These are phyloP conservation scores for Caloboletus inedulis DNA, from an alignment of 1,284 basidiomycete species.

Conservation along the genomic window DNA sequence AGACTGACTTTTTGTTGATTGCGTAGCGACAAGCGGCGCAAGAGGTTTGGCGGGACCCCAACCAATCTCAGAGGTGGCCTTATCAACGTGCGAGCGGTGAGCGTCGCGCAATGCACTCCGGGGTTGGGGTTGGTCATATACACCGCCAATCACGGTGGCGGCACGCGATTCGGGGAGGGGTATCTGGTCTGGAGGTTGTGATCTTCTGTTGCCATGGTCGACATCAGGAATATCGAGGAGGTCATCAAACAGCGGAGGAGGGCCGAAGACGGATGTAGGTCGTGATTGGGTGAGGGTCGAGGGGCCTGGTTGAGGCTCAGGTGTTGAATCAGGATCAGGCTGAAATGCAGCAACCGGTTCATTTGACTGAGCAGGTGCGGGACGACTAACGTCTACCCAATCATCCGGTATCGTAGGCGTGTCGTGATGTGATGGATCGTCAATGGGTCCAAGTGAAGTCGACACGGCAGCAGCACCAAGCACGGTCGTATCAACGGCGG, in stretches of 20 bases:
- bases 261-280: slow-evolving; percentile 15
- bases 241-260: slow-evolving; percentile 8
- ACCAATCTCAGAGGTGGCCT: slow-evolving; percentile 27
- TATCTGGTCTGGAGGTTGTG: slow-evolving; percentile 19
- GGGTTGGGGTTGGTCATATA: slow-evolving; percentile 24
- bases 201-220: slow-evolving; percentile 3
- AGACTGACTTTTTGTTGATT: slow-evolving; percentile 4
- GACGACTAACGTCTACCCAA: slow-evolving; percentile 28
- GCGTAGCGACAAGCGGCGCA: slow-evolving; percentile 6
- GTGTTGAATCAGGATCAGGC: slow-evolving; percentile 6
- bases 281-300: slow-evolving; percentile 5
- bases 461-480: not conserved
- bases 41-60: slow-evolving; percentile 8
- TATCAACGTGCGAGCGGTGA: slow-evolving; percentile 16
- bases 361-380: slow-evolving; percentile 2
- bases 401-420: slow-evolving; percentile 28
- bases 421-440: slow-evolving; percentile 18
- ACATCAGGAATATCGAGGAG: slow-evolving; percentile 19
- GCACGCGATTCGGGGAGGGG: slow-evolving; percentile 33
- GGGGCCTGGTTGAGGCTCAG: slow-evolving; percentile 1
- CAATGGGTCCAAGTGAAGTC: slow-evolving; percentile 1
- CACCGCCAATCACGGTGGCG: slow-evolving; percentile 29
- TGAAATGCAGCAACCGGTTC: slow-evolving; percentile 7
- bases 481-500: not conserved
- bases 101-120: slow-evolving; percentile 12